Conservation (phyloP, 2,329 filamentous ascomycete genomes). For the Immersiporthe knoxdaviesiana region DNA sequence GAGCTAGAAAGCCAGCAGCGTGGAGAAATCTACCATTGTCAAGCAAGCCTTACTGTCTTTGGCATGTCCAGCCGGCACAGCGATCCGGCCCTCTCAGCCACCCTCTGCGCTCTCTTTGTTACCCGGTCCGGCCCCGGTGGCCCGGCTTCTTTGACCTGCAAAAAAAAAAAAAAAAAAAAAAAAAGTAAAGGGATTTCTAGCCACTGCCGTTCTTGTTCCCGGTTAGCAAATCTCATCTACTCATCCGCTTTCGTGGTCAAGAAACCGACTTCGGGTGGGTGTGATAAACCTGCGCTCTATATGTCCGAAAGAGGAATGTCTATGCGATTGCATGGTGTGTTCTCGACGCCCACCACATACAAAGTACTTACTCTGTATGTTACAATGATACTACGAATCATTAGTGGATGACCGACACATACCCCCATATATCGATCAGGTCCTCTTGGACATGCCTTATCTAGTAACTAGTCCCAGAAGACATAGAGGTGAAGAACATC, state of each 20-base stretch:
- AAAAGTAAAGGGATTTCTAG: background rate
- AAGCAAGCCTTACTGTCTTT: slow-evolving; percentile 23
- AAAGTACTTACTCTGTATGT: too few species aligned
- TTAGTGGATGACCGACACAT: background rate
- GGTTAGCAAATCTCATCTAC: slow-evolving; percentile 15
- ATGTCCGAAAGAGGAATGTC: slow-evolving; percentile 28
- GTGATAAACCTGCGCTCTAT: background rate
- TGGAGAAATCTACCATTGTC: slow-evolving; percentile 2
- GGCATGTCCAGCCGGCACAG: slow-evolving; percentile 27
- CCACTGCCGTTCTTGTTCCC: background rate
- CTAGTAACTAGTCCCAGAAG: background rate
- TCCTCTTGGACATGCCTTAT: slow-evolving; percentile 22
- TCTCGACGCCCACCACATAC: background rate
- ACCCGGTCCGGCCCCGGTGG: slow-evolving; percentile 18
- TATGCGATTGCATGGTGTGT: slow-evolving; percentile 16
- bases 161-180: background rate
- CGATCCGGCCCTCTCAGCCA: slow-evolving; percentile 7
- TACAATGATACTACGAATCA: background rate
- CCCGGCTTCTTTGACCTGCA: background rate
- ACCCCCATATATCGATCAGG: background rate
- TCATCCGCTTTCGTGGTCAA: slow-evolving; percentile 1
- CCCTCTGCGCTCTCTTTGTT: background rate
- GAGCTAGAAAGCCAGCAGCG: slow-evolving; percentile 10
- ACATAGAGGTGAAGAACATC: background rate
- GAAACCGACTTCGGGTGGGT: slow-evolving; percentile 21